Base-by-base conservation (phyloP, 176 grass and related monocot genomes). In the Puya raimondii region DNA sequence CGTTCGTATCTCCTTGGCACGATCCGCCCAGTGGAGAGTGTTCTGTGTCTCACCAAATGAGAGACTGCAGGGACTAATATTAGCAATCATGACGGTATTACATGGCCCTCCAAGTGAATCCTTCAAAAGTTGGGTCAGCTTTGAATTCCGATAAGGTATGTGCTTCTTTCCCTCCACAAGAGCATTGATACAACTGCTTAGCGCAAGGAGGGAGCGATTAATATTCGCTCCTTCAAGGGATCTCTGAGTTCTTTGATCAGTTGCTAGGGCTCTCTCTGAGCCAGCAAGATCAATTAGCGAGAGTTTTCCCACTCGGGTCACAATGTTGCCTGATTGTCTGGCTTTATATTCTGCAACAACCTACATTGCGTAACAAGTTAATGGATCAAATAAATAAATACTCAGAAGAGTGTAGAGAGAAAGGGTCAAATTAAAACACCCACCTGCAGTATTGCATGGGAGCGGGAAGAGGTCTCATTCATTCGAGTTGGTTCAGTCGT, bases 1-100 rank as follows among this genome's bases (percentile, higher is more conserved):
- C 13, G 78, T 93, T 81, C 82, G 92, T 70, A 99, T 99, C 85
- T 99, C 87, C 82, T 99, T 99, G 75, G 94, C 94, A 64, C 94
- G 94, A 70, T 99, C 94, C 63, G 94, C 94, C 94, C 94, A 99
- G 66, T 99, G 94, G 33, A 99, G 94, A 0, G 94, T 99, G 65
- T 99, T 99, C 20, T 99, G 94, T 14, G 94, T 99, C 81, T 99
- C 94, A 63, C 84, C 82, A 51, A 99, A 99, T 7, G 80, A 76
- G 72, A 87, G 69, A 65, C 81, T 84, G 5, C 83, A 90, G 0
- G 89, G 89, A 66, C 86, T 90, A 47, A 99, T 85, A 67, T 99
- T 99, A 9, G 94, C 94, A 65, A 99, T 93, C 94, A 99, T 99
- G 11, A 91, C 94, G 2, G 94, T 93, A 82, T 99, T 92, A 70